These are phyloP conservation scores for Paraconiothyrium sp. DNA, from an alignment of 2,329 filamentous ascomycete species.

Conservation along the genomic window DNA sequence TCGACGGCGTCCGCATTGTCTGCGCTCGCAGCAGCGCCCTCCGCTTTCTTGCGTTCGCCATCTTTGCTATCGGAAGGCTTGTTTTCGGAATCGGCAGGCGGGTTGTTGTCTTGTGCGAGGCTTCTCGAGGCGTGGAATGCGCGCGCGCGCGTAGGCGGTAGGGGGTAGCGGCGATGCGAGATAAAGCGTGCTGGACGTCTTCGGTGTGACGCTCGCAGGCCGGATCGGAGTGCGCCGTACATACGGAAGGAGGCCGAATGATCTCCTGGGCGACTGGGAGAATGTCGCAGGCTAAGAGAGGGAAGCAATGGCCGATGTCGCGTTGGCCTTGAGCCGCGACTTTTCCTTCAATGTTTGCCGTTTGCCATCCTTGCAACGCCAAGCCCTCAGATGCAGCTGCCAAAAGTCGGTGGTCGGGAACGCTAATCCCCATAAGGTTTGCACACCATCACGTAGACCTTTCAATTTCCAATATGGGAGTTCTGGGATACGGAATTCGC, in stretches of 20 bases:
- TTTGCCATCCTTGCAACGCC: slow-evolving; percentile 16
- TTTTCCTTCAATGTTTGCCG: slow-evolving; percentile 25
- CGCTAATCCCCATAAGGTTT: not conserved
- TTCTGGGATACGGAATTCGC: too few relatives aligned
- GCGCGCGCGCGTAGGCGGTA: slow-evolving; percentile 34
- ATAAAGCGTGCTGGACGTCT: slow-evolving; percentile 50
- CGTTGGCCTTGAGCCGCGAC: slow-evolving; percentile 25
- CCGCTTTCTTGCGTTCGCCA: slow-evolving; percentile 30
- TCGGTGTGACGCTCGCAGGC: slow-evolving; percentile 52
- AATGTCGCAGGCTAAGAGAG: slow-evolving; percentile 21
- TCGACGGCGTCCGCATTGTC: slow-evolving; percentile 37
- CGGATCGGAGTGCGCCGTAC: slow-evolving; percentile 53
- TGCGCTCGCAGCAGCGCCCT: slow-evolving; percentile 31
- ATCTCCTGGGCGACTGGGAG: slow-evolving; percentile 28
- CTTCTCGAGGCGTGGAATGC: slow-evolving; percentile 46
- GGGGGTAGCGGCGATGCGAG: slow-evolving; percentile 48
- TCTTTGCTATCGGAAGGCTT: slow-evolving; percentile 38
- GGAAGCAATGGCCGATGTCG: slow-evolving; percentile 31
- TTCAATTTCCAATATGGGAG: too few relatives aligned
- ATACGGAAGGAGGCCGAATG: slow-evolving; percentile 41
- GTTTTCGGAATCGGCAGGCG: slow-evolving; percentile 39
- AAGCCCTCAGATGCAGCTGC: slow-evolving; percentile 2
- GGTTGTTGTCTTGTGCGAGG: slow-evolving; percentile 39
- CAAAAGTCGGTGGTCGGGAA: not conserved
- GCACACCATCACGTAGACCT: not conserved